Base-by-base conservation (phyloP, 2,329 filamentous ascomycete species). In the Lomentospora prolificans region DNA sequence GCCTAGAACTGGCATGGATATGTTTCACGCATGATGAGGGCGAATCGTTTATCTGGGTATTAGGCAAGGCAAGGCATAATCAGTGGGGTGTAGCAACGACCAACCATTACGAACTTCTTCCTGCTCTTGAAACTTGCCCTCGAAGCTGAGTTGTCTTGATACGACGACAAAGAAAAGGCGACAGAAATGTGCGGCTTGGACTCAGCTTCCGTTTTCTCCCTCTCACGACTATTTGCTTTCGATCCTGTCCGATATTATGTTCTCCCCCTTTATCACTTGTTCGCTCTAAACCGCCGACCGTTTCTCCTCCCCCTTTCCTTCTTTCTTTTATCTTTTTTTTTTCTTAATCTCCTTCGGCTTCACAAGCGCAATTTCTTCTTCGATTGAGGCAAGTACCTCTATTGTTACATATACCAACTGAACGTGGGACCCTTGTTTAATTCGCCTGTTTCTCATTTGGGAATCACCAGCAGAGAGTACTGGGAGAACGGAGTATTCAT, bases 221-320 rank as follows among this genome's bases (percentile, higher is more conserved):
- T 50, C 24, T 27, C 28, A 48, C 33, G 28, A 19, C 48, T 55
- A 22, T n/a, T 48, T 30, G 36, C n/a, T 17, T 55, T 55, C 22
- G 53, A 25, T 48, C 39, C 31, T 44, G 36, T 33, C 19, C 39
- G 36, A 44, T 28, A 31, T 24, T 28, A 24, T 56, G 17, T 56
- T 36, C n/a, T 48, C 33, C 31, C 30, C 14, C 14, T 53, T 44
- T 48, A 44, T 51, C 22, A 52, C 30, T 55, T 33, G n/a, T n/a
- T n/a, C n/a, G n/a, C n/a, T n/a, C n/a, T n/a, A n/a, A n/a, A n/a
- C n/a, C n/a, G n/a, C n/a, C n/a, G n/a, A n/a, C n/a, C n/a, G n/a
- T n/a, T n/a, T n/a, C n/a, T n/a, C n/a, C n/a, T 54, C 53, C 17
- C 56, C 51, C 46, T 53, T 41, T 44, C 51, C 57, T 50, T 50